A percentile compares a stretch with the other conserved stretches of the same genome.
phyloP scores from a whole-genome alignment of 2,329 filamentous ascomycete genomes.

The Metarhizium anisopliae region DNA sequence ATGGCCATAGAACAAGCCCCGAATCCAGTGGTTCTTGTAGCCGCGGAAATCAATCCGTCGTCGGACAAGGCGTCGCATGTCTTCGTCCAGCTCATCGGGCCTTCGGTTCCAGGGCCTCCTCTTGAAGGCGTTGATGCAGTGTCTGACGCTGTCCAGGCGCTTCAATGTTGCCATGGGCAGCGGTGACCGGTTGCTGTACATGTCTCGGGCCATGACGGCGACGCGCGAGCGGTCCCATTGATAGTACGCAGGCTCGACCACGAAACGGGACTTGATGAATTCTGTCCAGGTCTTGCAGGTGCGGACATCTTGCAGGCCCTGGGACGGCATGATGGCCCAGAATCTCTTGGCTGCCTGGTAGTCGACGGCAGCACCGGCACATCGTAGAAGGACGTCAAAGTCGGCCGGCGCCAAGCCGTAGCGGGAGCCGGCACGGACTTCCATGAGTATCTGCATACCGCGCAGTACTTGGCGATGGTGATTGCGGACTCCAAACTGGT shows the following conservation, averaged over 20 bases:
- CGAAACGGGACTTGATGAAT: constrained; percentile 38
- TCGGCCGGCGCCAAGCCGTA: constrained; percentile 27
- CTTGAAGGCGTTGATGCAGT: constrained; percentile 18
- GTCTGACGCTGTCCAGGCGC: constrained; percentile 20
- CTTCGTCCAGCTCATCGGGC: constrained; percentile 12
- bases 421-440: constrained; percentile 20
- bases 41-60: constrained; percentile 16
- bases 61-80: constrained; percentile 18
- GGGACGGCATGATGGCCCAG: constrained; percentile 23
- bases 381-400: constrained; percentile 35
- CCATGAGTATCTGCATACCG: constrained; percentile 24
- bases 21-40: constrained; percentile 20
- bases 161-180: constrained; percentile 12
- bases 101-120: constrained; percentile 22
- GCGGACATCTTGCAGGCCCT: constrained; percentile 19
- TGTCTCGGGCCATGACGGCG: constrained; percentile 29
- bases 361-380: constrained; percentile 36
- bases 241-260: constrained; percentile 36
- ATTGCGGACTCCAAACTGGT: constrained; percentile 35
- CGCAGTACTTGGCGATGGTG: constrained; percentile 29
- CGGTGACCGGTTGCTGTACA: constrained; percentile 17
- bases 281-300: constrained; percentile 30
- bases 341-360: constrained; percentile 22
- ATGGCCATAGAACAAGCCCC: constrained; percentile 15
- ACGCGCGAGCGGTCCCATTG: constrained; percentile 34